Percentiles rank a stretch among this genome's conserved stretches.
Evolutionary conservation across 2,329 filamentous ascomycete genomes (phyloP).

Genomic region (Claviceps spartinae): DNA sequence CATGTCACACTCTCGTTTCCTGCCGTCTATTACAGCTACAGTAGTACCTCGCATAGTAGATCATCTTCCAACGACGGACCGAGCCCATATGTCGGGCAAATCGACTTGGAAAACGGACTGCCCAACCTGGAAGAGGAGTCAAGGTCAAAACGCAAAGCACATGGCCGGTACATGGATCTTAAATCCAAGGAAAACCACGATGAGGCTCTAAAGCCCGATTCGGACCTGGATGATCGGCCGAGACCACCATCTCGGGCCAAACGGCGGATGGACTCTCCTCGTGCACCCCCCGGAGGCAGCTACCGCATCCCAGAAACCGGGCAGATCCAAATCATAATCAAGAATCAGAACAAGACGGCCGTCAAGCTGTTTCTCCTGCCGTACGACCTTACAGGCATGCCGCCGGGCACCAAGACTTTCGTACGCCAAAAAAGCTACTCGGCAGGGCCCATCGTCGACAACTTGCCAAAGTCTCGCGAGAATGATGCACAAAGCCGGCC

Average conservation of each 20-base stretch:
- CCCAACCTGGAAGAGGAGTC: constrained; percentile 35
- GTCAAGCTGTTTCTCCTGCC: constrained; percentile 92
- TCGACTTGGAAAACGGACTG: constrained; percentile 78
- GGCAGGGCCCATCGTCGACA: constrained; percentile 69
- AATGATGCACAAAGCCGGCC: constrained; percentile 38
- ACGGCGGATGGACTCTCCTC: constrained; percentile 37
- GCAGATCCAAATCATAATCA: constrained; percentile 91
- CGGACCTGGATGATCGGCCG: constrained; percentile 17
- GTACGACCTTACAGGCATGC: constrained; percentile 87
- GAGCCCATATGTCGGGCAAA: constrained; percentile 87
- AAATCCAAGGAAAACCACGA: constrained; percentile 15
- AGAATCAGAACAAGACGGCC: constrained; percentile 96
- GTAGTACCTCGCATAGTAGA: constrained; percentile 48
- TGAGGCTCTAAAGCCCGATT: constrained; percentile 10
- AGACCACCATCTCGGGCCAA: constrained; percentile 25
- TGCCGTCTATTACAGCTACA: constrained; percentile 92
- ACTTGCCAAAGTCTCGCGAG: constrained; percentile 24
- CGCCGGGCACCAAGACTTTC: constrained; percentile 87
- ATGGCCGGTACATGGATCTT: constrained; percentile 29
- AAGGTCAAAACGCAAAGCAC: constrained; percentile 34
- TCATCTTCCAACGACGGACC: constrained; percentile 68
- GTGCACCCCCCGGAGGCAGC: constrained; percentile 67
- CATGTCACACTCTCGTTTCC: constrained; percentile 87
- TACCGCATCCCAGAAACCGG: constrained; percentile 91
- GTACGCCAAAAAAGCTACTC: constrained; percentile 91